phyloP scores from a whole-genome alignment of 768 basidiomycete genomes.

The Mycena haematopus region DNA sequence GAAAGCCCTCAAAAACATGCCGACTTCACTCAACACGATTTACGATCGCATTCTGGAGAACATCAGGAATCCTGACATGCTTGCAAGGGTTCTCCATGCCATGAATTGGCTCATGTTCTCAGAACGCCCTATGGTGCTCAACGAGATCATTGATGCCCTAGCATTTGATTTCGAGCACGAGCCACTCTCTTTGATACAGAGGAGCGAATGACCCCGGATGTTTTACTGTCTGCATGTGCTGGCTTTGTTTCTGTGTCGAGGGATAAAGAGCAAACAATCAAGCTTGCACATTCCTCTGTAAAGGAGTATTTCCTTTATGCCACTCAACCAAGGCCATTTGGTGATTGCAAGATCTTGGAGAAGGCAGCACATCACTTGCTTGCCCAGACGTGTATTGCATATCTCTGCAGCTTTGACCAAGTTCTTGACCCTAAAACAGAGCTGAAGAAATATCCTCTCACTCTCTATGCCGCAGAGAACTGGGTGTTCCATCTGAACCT shows the following conservation, averaged over 20 bases:
- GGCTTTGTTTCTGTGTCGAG: not conserved
- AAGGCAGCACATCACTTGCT: not conserved
- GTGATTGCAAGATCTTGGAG: not conserved
- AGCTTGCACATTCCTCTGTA: not conserved
- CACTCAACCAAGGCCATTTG: no score
- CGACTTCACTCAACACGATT: not conserved
- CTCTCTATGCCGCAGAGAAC: not conserved
- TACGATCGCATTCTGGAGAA: not conserved
- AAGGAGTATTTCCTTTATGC: not conserved
- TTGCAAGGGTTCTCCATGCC: not conserved
- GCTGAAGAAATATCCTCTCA: not conserved
- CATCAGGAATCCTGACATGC: not conserved
- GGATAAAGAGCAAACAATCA: not conserved
- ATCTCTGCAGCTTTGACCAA: not conserved
- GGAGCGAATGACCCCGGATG: not conserved
- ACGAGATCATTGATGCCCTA: not conserved
- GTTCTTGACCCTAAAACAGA: not conserved
- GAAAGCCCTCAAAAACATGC: not conserved
- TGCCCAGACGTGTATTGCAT: not conserved
- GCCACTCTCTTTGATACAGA: not conserved
- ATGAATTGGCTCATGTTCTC: not conserved
- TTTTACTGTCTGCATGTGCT: not conserved
- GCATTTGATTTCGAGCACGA: not conserved
- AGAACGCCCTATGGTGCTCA: not conserved
- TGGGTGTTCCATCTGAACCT: no score